A percentile compares a stretch with the other conserved stretches of the same genome.
phyloP scores from a whole-genome alignment of 306 rosid species.

The Adenanthera pavonina region DNA sequence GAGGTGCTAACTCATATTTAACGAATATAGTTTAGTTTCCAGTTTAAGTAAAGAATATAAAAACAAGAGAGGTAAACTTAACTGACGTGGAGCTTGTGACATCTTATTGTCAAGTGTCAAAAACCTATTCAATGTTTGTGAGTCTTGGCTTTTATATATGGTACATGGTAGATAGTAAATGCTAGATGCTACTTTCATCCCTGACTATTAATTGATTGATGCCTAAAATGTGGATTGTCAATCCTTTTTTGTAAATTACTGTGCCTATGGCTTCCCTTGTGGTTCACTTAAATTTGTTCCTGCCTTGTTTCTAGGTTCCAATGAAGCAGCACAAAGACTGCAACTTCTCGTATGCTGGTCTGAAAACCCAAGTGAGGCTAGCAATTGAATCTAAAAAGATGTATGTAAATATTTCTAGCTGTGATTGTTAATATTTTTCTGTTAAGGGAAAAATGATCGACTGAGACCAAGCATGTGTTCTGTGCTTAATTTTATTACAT shows the following conservation, averaged over 20 bases:
- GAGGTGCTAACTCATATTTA: not conserved
- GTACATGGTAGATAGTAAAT: not conserved
- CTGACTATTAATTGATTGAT: not conserved
- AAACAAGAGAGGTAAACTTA: not conserved
- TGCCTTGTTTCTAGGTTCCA: constrained; percentile 62
- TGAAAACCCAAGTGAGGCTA: constrained; percentile 96
- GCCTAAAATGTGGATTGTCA: constrained; percentile 17
- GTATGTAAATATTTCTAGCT: constrained; percentile 55
- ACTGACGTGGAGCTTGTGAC: not conserved
- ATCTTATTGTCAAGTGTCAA: constrained; percentile 6
- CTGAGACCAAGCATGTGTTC: constrained; percentile 7
- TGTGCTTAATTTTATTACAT: constrained; percentile 21
- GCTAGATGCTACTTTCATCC: not conserved
- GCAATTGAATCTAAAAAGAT: constrained; percentile 86
- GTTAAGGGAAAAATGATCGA: not conserved
- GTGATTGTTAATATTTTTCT: constrained; percentile 11
- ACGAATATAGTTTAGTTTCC: not conserved
- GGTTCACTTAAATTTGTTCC: constrained; percentile 39
- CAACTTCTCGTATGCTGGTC: constrained; percentile 96
- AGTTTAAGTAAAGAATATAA: not conserved
- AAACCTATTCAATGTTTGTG: not conserved
- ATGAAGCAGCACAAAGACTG: constrained; percentile 99
- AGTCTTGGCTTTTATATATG: not conserved
- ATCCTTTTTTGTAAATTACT: constrained; percentile 30
- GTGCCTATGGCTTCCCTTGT: constrained; percentile 20